Conservation (phyloP, 2,329 filamentous ascomycete genomes). For the Tothia fuscella region DNA sequence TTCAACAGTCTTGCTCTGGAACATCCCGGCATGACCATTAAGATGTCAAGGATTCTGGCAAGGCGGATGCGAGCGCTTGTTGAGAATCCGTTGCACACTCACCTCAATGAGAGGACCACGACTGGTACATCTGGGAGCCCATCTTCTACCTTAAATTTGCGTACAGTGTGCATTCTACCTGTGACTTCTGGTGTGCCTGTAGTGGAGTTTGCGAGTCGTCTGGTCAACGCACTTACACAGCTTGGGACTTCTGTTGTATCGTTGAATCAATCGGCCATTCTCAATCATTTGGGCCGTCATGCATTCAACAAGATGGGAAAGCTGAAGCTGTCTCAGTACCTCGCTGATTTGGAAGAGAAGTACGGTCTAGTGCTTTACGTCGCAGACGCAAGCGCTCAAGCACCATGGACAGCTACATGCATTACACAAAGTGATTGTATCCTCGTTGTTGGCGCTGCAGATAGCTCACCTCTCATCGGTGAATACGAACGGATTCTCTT, state of each 20-base stretch:
- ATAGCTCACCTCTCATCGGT: slow-evolving; percentile 78
- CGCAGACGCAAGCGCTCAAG: slow-evolving; percentile 92
- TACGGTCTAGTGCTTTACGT: slow-evolving; percentile 93
- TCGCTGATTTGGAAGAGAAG: slow-evolving; percentile 94
- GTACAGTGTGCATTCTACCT: slow-evolving; percentile 84
- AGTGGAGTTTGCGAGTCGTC: slow-evolving; percentile 80
- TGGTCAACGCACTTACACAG: slow-evolving; percentile 79
- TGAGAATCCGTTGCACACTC: slow-evolving; percentile 62
- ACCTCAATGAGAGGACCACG: slow-evolving; percentile 49
- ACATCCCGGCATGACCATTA: slow-evolving; percentile 95
- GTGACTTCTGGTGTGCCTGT: slow-evolving; percentile 88
- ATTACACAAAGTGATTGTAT: slow-evolving; percentile 96
- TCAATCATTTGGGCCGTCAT: slow-evolving; percentile 90
- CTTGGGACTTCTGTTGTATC: slow-evolving; percentile 85
- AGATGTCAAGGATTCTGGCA: slow-evolving; percentile 97
- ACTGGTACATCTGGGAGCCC: slow-evolving; percentile 48
- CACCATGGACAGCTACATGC: slow-evolving; percentile 96
- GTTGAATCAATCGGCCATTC: slow-evolving; percentile 82
- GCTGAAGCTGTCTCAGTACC: slow-evolving; percentile 85
- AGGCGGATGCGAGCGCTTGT: slow-evolving; percentile 84
- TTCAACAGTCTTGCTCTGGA: slow-evolving; percentile 98
- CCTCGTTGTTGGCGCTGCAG: slow-evolving; percentile 78
- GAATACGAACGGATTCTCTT: slow-evolving; percentile 95
- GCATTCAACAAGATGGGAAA: slow-evolving; percentile 98
- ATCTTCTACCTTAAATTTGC: slow-evolving; percentile 80